Base-by-base conservation (phyloP, 1,284 basidiomycete genomes). In the Ganoderma sinense region DNA sequence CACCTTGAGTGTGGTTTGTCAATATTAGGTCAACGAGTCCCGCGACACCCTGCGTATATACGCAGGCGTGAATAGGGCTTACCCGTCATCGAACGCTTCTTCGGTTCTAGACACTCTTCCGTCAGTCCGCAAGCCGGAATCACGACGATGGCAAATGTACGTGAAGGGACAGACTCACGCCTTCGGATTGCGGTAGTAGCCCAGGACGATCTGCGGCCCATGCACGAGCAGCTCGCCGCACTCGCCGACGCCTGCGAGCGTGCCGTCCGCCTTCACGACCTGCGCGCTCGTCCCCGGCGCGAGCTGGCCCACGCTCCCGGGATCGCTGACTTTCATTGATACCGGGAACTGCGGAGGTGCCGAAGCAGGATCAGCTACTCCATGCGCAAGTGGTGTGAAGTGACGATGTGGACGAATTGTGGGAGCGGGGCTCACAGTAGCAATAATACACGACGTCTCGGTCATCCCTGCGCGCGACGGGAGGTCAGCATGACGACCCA, bases 161-260 rank as follows among this genome's bases (percentile, higher is more conserved):
- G 8, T n/a, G 11, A 51, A 23, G 6, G 23, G 23, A n/a, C n/a
- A n/a, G 6, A 85, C 90, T 75, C 77, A 93, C 92, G 89, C 89
- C 68, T 82, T 72, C 39, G 84, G 82, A 75, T 90, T 88, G 59
- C 87, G 83, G 61, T 83, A 78, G 74, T 92, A 92, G 3, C 84
- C 80, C 58, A 88, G 76, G 4, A 90, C 84, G 78, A 89, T 85
- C 2, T 89, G 85, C 2, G 91, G 91, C 0, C 88, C 87, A 36
- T 81, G 85, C 11, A 92, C 84, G 4, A 88, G 80, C 7, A 93
- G 80, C 78, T 93, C 92, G 5, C 92, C 92, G n/a, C 84, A 83
- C 76, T 93, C 91, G 45, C 88, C 89, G 69, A 89, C 88, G 16
- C 78, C 80, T 4, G 88, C 90, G 36, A 89, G 80, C 6, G 85